Conservation (phyloP, 2,329 filamentous ascomycete genomes). For the Botrytis porri region DNA sequence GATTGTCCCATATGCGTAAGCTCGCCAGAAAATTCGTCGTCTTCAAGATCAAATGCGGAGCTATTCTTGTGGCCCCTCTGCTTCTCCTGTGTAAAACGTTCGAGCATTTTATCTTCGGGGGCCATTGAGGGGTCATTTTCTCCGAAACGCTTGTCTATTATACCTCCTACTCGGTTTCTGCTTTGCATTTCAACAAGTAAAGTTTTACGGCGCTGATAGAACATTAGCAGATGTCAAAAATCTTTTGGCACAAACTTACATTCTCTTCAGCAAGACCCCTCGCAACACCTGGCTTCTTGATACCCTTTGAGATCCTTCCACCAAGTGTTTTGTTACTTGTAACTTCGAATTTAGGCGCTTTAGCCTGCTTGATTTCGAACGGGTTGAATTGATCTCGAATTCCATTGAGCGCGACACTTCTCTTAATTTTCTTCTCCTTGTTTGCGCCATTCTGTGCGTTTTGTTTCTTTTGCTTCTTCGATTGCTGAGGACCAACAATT, state of each 20-base stretch:
- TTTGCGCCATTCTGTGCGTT: constrained; percentile 63
- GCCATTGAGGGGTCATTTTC: constrained; percentile 94
- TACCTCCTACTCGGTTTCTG: constrained; percentile 86
- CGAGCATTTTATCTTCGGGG: constrained; percentile 85
- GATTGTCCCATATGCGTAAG: constrained; percentile 84
- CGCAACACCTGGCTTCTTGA: constrained; percentile 74
- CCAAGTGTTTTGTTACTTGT: constrained; percentile 60
- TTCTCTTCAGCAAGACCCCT: constrained; percentile 85
- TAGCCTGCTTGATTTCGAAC: constrained; percentile 83
- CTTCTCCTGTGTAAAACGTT: constrained; percentile 87
- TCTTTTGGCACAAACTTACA: constrained; percentile 45
- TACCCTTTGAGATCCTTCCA: constrained; percentile 52
- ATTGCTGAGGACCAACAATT: constrained; percentile 85
- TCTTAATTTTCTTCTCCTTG: constrained; percentile 70
- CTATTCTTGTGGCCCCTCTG: constrained; percentile 73
- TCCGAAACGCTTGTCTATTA: constrained; percentile 90
- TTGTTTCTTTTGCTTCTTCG: constrained; percentile 88
- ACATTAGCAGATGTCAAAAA: constrained; percentile 21
- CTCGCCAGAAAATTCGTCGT: constrained; percentile 63
- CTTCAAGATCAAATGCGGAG: constrained; percentile 87
- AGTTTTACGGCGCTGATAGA: constrained; percentile 24
- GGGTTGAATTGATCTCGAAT: constrained; percentile 98
- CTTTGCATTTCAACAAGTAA: constrained; percentile 67
- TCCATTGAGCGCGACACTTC: constrained; percentile 72
- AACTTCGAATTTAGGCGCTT: constrained; percentile 81